Conservation (phyloP, 129 eudicot genomes). For the Scalesia atractyloides region DNA sequence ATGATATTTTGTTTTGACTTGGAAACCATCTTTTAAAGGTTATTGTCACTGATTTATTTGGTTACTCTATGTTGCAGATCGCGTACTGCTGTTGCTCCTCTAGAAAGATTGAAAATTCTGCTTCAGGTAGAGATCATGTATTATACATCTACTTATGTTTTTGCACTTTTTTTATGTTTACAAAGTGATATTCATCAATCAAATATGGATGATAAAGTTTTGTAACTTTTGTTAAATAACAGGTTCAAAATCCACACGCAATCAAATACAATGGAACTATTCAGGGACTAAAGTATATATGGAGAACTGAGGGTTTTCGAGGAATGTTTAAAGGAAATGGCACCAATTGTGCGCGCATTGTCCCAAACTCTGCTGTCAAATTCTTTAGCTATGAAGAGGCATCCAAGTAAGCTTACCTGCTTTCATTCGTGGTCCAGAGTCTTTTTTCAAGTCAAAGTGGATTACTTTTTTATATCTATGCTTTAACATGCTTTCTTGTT, state of each 20-base stretch:
- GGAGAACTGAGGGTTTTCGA: constrained; percentile 93
- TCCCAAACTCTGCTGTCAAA: constrained; percentile 96
- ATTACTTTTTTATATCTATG: background rate
- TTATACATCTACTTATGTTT: background rate
- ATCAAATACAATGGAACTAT: constrained; percentile 89
- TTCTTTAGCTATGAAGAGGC: constrained; percentile 99
- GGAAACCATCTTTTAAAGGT: background rate
- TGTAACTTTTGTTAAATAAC: constrained; percentile 16
- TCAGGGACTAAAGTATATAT: constrained; percentile 91
- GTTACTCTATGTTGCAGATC: constrained; percentile 54
- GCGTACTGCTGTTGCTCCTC: constrained; percentile 90
- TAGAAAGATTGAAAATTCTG: constrained; percentile 80
- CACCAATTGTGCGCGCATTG: constrained; percentile 96
- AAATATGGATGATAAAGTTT: constrained; percentile 7
- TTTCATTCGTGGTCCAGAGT: background rate
- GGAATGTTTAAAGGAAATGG: constrained; percentile 99
- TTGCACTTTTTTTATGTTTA: constrained; percentile 15
- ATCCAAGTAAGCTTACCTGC: constrained; percentile 58
- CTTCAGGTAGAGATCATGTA: constrained; percentile 52
- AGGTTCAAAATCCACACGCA: constrained; percentile 95
- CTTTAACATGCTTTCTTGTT: constrained; percentile 7
- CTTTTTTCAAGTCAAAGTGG: background rate
- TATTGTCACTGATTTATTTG: background rate
- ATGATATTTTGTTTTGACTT: background rate
- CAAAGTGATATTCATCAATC: background rate